A percentile compares a stretch with the other conserved stretches of the same genome.
phyloP scores from a whole-genome alignment of 148 eudicot species.

The Vaccinium corymbosum region DNA sequence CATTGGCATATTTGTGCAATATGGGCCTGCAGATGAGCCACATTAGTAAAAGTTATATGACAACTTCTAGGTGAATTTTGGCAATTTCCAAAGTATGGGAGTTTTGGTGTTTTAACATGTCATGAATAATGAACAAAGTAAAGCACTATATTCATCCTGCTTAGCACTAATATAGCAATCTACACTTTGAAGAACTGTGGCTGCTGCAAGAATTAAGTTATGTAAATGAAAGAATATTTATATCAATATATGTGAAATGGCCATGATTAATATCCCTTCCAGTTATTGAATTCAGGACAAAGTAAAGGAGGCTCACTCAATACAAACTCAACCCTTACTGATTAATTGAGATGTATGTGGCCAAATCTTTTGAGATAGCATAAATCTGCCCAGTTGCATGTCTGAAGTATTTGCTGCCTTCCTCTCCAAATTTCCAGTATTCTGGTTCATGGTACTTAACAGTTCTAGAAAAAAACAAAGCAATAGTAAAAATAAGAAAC shows the following conservation, averaged over 20 bases:
- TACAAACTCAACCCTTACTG: slow-evolving; percentile 51
- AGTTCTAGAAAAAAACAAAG: slow-evolving; percentile 39
- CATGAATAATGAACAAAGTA: too few species aligned
- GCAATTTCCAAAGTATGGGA: not conserved
- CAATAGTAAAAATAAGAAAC: not conserved
- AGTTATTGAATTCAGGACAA: not conserved
- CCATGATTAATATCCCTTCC: not conserved
- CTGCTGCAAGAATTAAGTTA: not conserved
- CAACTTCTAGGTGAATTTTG: not conserved
- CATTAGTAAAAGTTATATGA: not conserved
- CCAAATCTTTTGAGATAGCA: slow-evolving; percentile 90
- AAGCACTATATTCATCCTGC: not conserved
- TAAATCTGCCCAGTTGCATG: slow-evolving; percentile 98
- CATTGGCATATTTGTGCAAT: slow-evolving; percentile 89
- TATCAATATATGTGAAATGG: not conserved
- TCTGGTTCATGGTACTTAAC: slow-evolving; percentile 97
- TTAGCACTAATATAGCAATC: not conserved
- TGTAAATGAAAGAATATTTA: not conserved
- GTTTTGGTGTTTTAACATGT: not conserved
- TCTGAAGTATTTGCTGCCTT: slow-evolving; percentile 90
- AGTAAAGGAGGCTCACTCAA: not conserved
- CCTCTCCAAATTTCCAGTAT: slow-evolving; percentile 96
- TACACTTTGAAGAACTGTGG: not conserved
- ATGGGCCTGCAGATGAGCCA: slow-evolving; percentile 50
- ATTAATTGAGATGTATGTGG: slow-evolving; percentile 82